These are phyloP conservation scores for Colletotrichum sp. DNA, from an alignment of 2,329 filamentous ascomycete species.

Conservation along the genomic window DNA sequence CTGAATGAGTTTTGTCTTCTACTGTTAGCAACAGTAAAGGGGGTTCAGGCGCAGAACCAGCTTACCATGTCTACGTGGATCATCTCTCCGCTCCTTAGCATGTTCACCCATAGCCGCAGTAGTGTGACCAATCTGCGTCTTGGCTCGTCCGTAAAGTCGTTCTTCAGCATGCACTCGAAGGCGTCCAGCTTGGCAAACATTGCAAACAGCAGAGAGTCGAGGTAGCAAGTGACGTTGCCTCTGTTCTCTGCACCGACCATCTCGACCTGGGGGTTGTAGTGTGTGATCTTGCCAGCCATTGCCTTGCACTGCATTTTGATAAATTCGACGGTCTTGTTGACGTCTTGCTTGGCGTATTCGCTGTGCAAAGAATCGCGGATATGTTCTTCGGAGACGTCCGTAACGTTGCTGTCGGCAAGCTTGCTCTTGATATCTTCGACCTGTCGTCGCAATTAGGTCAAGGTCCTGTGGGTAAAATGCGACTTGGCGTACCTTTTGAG, in stretches of 20 bases:
- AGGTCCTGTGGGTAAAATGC: background rate
- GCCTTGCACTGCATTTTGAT: slow-evolving; percentile 82
- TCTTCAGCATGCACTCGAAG: slow-evolving; percentile 91
- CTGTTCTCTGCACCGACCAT: slow-evolving; percentile 89
- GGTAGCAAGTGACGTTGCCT: slow-evolving; percentile 87
- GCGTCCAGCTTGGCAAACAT: slow-evolving; percentile 93
- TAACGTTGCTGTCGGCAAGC: slow-evolving; percentile 45
- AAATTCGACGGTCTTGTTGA: slow-evolving; percentile 77
- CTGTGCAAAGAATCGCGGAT: slow-evolving; percentile 62
- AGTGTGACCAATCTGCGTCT: slow-evolving; percentile 78
- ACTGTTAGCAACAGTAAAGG: slow-evolving; percentile 27
- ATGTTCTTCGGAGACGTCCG: slow-evolving; percentile 60
- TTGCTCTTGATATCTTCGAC: slow-evolving; percentile 36
- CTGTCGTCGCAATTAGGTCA: slow-evolving; percentile 22
- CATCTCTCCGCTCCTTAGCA: slow-evolving; percentile 83
- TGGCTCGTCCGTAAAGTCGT: slow-evolving; percentile 73
- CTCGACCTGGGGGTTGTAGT: slow-evolving; percentile 72
- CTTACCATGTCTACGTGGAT: slow-evolving; percentile 84
- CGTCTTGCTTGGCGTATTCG: slow-evolving; percentile 70
- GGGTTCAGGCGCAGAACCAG: background rate
- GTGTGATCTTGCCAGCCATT: slow-evolving; percentile 76
- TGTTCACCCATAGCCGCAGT: slow-evolving; percentile 89
- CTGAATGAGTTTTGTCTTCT: slow-evolving; percentile 81
- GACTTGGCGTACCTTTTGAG: slow-evolving; percentile 40
- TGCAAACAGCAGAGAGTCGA: slow-evolving; percentile 89